Conservation (phyloP, 1,139 yeast species). For the Citeromyces siamensis region DNA sequence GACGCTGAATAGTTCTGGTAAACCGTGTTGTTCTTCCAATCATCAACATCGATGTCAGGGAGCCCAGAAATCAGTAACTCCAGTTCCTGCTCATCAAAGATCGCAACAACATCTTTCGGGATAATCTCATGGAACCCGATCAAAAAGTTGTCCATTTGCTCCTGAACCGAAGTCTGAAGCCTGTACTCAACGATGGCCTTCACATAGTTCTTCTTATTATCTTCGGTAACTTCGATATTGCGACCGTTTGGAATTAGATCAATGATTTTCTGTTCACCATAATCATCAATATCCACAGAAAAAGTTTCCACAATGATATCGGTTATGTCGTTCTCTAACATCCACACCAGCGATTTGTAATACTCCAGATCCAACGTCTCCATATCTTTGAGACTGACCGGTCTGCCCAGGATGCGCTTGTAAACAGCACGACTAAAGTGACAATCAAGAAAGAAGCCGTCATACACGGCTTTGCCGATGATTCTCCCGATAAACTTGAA, state of each 20-base stretch:
- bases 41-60: constrained; percentile 92
- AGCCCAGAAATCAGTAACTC: constrained; percentile 88
- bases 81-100: constrained; percentile 92
- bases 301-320: constrained; percentile 96
- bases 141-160: constrained; percentile 79
- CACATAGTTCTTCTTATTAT: constrained; percentile 86
- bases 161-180: constrained; percentile 70
- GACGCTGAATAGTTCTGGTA: constrained; percentile 79
- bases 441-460: constrained; percentile 80
- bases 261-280: constrained; percentile 61
- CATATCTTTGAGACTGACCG: constrained; percentile 86
- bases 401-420: constrained; percentile 69
- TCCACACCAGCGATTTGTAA: constrained; percentile 89
- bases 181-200: constrained; percentile 77
- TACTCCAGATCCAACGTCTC: constrained; percentile 90
- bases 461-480: constrained; percentile 90
- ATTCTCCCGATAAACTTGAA: constrained; percentile 92
- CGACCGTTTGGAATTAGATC: constrained; percentile 69
- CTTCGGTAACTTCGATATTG: constrained; percentile 79
- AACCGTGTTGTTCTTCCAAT: constrained; percentile 82
- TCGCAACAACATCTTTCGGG: constrained; percentile 74
- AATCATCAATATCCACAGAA: constrained; percentile 87
- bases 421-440: constrained; percentile 95
- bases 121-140: constrained; percentile 87
- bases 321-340: constrained; percentile 92